A percentile compares a stretch with the other conserved stretches of the same genome.
Conservation (phyloP, 2,329 filamentous ascomycete species). For the Pseudocercospora macadamiae region DNA sequence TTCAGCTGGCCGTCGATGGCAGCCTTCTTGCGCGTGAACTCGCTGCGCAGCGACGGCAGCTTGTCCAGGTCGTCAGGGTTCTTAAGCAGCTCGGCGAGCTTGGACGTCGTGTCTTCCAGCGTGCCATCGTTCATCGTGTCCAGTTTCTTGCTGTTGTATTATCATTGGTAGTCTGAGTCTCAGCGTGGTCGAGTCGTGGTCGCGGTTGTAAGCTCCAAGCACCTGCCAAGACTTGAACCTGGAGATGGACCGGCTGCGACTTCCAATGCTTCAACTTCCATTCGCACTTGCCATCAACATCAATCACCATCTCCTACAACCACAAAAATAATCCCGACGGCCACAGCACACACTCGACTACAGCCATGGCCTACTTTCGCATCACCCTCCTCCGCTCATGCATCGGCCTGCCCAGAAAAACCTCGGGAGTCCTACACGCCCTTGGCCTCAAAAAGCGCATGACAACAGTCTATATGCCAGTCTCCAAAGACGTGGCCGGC, state of each 20-base stretch:
- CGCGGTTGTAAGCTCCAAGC: too few species aligned
- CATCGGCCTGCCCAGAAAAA: constrained; percentile 80
- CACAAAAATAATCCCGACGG: background rate
- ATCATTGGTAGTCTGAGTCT: background rate
- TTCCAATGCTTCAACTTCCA: too few species aligned
- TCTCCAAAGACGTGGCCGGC: constrained; percentile 77
- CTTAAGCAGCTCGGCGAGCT: constrained; percentile 89
- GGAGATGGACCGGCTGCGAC: too few species aligned
- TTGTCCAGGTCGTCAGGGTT: constrained; percentile 98
- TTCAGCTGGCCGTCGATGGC: constrained; percentile 90
- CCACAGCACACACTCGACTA: constrained; percentile 53
- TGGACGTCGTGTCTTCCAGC: constrained; percentile 47
- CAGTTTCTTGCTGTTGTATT: background rate
- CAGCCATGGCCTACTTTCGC: constrained; percentile 68
- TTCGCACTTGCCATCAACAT: too few species aligned
- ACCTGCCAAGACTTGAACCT: too few species aligned
- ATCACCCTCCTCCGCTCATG: constrained; percentile 87
- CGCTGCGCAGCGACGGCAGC: constrained; percentile 83
- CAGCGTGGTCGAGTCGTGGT: background rate
- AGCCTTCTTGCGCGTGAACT: constrained; percentile 92
- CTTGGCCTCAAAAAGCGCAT: constrained; percentile 83
- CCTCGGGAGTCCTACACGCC: constrained; percentile 77
- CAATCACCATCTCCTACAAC: constrained; percentile 11
- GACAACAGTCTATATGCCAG: constrained; percentile 87
- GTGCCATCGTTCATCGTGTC: constrained; percentile 34